Base-by-base conservation (phyloP, 2,329 filamentous ascomycete species). In the Microsporum ferrugineum region DNA sequence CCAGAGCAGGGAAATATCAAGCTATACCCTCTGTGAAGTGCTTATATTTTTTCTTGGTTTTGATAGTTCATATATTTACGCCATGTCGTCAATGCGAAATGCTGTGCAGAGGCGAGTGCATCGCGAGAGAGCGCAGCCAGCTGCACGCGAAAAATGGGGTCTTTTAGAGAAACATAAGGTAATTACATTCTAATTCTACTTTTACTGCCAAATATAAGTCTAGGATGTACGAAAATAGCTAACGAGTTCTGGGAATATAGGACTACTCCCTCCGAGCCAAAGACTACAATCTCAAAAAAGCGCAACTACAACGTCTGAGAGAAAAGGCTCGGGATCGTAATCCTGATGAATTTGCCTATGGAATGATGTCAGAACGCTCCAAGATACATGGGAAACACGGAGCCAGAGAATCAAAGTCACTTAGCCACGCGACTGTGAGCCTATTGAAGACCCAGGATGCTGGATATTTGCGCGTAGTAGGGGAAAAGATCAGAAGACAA, bases 141-240 rank as follows among this genome's bases (percentile, higher is more conserved):
- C 84, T 65, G 88, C 91, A 71, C 89, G 94, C 59, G 79, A 86
- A 66, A 89, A 89, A 78, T 90, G 91, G 76, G 94, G 94, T 65
- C 83, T 97, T 27, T 85, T 97, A 64, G 94, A 97, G 75, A 97
- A 99, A 78, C 88, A 94, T 81, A 96, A 96, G 79, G 86, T 87
- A 70, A 12, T 23, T 41, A 17, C 14, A 41, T 23, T 7, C 33
- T 36, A 14, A n/a, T 7, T 55, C 2, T 34, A 34, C 23, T 6
- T 36, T 17, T 0, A 7, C 23, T 57, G 31, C 23, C 39, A 56
- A 39, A 49, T 34, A 51, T 31, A 51, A 8, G 27, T 29, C 39
- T 56, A 29, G 38, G 8, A 39, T 12, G 43, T 5, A 47, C 43
- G 4, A 17, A 6, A 51, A 12, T 36, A 17, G 1, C 51, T 55